A percentile compares a stretch with the other conserved stretches of the same genome.
Evolutionary conservation across 1,139 yeast species (phyloP).

Genomic region (Blastobotrys arbuscula): DNA sequence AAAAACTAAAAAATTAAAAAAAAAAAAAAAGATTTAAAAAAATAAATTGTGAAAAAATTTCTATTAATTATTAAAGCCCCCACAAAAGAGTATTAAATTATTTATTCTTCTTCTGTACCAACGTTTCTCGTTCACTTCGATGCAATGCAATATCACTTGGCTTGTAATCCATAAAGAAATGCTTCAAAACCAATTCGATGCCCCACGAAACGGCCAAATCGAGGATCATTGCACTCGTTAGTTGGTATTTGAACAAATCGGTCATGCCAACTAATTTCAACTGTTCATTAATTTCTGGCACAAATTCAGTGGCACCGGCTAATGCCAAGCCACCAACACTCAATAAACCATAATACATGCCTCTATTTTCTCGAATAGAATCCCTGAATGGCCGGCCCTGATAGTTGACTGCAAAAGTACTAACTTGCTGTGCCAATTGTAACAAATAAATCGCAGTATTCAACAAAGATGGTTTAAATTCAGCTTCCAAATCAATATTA

Average conservation of each 20-base stretch:
- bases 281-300: slow-evolving; percentile 90
- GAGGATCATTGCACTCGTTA: slow-evolving; percentile 64
- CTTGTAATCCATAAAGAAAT: slow-evolving; percentile 81
- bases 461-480: slow-evolving; percentile 79
- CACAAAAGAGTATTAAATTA: slow-evolving; percentile 6
- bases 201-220: slow-evolving; percentile 76
- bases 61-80: not conserved
- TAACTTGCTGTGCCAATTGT: slow-evolving; percentile 93
- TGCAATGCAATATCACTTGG: slow-evolving; percentile 81
- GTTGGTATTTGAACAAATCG: slow-evolving; percentile 63
- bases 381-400: slow-evolving; percentile 98
- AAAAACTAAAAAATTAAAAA: not conserved
- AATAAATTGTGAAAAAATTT: not conserved
- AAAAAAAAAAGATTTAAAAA: not conserved
- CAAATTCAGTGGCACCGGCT: slow-evolving; percentile 88
- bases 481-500: slow-evolving; percentile 81
- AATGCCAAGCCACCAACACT: slow-evolving; percentile 89
- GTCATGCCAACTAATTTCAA: slow-evolving; percentile 90
- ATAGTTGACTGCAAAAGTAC: slow-evolving; percentile 96
- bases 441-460: slow-evolving; percentile 94
- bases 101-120: slow-evolving; percentile 31
- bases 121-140: slow-evolving; percentile 29
- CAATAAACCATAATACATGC: slow-evolving; percentile 92
- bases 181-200: slow-evolving; percentile 75
- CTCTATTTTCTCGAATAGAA: slow-evolving; percentile 81